Evolutionary conservation across 2,329 filamentous ascomycete species (phyloP), one percentile per base, ranked within the genome.

Genomic region (Pseudogymnoascus sp.): DNA sequence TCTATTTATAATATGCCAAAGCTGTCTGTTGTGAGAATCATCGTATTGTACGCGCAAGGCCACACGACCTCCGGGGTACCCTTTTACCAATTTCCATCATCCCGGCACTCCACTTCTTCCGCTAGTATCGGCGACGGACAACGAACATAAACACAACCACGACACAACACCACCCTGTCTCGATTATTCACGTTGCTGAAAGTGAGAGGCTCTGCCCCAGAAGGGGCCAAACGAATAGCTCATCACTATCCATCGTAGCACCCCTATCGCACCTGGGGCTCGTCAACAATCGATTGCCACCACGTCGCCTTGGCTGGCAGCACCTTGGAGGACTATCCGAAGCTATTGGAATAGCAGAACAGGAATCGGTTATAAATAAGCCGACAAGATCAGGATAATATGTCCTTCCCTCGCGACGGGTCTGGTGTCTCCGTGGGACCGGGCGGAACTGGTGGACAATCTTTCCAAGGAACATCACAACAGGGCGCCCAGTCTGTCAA

Each of bases 181-280:
- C 47, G 8, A 56, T 56, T 16, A 56, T 56, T 56, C 31, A 56
- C 47, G 47, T 56, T 56, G 47, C 47, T 56, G 47, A 56, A 56
- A 56, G 47, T 56, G 25, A 33, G 47, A 33, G 47, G 47, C 47
- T 56, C 47, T 56, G 47, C 47, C 47, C 47, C 47, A 56, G 47
- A 56, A 12, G 47, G 47, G 47, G 47, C 47, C 47, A 56, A 56
- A 56, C 47, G 47, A 56, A 25, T 56, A 33, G 47, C 47, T 56
- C 47, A 33, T 8, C 25, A 18, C 47, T 33, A 5, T 56, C n/a
- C 47, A 18, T 25, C 28, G 5, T 56, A 56, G 18, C 28, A 18
- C 25, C 25, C 47, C 25, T 18, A 33, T 56, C 25, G 47, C 47
- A 56, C 25, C 47, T 56, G 25, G 47, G 47, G 47, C 47, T 56